Evolutionary conservation across 2,329 filamentous ascomycete genomes (phyloP).

Genomic region (Lojkania enalia): DNA sequence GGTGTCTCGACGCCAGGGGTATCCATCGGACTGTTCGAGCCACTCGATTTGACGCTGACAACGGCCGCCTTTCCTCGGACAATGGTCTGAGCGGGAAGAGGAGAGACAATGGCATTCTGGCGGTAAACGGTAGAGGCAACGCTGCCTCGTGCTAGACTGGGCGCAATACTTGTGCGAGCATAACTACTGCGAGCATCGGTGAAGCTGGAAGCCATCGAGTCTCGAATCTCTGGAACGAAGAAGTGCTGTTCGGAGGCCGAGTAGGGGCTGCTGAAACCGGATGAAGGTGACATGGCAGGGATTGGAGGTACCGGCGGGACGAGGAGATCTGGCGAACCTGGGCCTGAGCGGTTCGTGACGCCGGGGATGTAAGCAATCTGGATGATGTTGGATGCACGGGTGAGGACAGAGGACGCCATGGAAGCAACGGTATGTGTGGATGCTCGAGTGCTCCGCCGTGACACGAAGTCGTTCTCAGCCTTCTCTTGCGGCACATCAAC

Average conservation of each 20-base stretch:
- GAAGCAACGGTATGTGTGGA: conserved; percentile 87
- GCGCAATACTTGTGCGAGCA: conserved; percentile 53
- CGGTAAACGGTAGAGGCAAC: conserved; percentile 94
- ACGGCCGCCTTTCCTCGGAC: conserved; percentile 88
- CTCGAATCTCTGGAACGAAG: conserved; percentile 89
- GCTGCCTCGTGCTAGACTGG: conserved; percentile 55
- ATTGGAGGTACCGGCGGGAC: conserved; percentile 95
- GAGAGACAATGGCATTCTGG: conserved; percentile 83
- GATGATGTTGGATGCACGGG: conserved; percentile 96
- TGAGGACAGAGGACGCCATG: conserved; percentile 92
- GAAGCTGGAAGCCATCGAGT: conserved; percentile 84
- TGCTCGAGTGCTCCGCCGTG: conserved; percentile 64
- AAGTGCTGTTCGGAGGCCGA: conserved; percentile 76
- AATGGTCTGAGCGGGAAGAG: conserved; percentile 78
- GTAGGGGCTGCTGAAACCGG: conserved; percentile 61
- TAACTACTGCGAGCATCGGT: conserved; percentile 57
- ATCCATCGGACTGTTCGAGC: conserved; percentile 57
- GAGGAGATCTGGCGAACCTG: conserved; percentile 76
- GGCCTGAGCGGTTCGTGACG: conserved; percentile 87
- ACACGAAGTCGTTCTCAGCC: conserved; percentile 58
- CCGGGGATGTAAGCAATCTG: conserved; percentile 99
- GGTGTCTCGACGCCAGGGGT: conserved; percentile 59
- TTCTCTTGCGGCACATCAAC: conserved; percentile 61
- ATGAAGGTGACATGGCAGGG: conserved; percentile 62
- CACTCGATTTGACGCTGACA: conserved; percentile 82